Evolutionary conservation across 768 basidiomycete species (phyloP).

Genomic region (Tulasnella sp.): DNA sequence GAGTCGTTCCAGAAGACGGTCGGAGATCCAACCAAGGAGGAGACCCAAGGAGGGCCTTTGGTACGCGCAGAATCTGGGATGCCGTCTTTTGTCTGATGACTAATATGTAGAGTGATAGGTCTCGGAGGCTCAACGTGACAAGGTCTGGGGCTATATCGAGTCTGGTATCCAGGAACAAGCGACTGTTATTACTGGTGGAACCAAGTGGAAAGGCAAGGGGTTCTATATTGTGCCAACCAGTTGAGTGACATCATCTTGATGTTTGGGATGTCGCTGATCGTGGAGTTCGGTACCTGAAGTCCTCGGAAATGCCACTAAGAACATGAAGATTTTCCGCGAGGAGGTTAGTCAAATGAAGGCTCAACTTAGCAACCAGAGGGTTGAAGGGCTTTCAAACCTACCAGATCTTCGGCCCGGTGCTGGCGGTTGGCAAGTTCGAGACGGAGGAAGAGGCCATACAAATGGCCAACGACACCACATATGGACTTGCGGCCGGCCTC

Average conservation of each 20-base stretch:
- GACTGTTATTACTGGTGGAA: slow-evolving; percentile 65
- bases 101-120: slow-evolving; percentile 36
- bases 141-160: slow-evolving; percentile 81
- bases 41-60: slow-evolving; percentile 70
- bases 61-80: slow-evolving; percentile 34
- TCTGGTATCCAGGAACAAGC: slow-evolving; percentile 79
- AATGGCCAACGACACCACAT: slow-evolving; percentile 78
- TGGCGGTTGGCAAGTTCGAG: slow-evolving; percentile 70
- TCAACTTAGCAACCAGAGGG: background rate
- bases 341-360: slow-evolving; percentile 36
- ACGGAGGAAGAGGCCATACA: slow-evolving; percentile 79
- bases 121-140: slow-evolving; percentile 75
- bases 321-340: slow-evolving; percentile 84
- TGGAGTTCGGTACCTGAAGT: slow-evolving; percentile 40
- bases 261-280: background rate
- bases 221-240: slow-evolving; percentile 82
- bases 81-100: background rate
- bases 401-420: slow-evolving; percentile 91
- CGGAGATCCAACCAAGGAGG: slow-evolving; percentile 72
- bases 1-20: slow-evolving; percentile 48
- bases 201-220: slow-evolving; percentile 63
- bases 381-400: slow-evolving; percentile 10
- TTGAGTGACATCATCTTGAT: slow-evolving; percentile 34
- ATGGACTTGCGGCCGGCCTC: slow-evolving; percentile 86
- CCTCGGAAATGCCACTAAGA: slow-evolving; percentile 63